Percentiles rank a stretch among this genome's conserved stretches.
Evolutionary conservation across 2,329 filamentous ascomycete species (phyloP).

Genomic region (Trichoderma afroharzianum): DNA sequence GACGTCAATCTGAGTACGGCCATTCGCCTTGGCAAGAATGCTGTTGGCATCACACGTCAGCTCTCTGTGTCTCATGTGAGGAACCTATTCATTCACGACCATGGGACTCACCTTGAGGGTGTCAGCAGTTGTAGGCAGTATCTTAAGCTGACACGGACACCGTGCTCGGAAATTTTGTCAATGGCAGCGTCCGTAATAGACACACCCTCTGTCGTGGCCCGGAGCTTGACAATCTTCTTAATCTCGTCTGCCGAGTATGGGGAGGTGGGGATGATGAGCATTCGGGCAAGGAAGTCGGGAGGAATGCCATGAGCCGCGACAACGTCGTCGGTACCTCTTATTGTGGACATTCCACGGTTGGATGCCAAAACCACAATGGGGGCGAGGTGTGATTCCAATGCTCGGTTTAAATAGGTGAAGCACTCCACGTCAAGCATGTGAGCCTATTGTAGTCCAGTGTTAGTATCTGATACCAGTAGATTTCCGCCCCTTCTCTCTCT

Average conservation of each 20-base stretch:
- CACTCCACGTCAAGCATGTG: conserved; percentile 99
- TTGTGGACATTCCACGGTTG: conserved; percentile 89
- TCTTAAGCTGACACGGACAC: conserved; percentile 82
- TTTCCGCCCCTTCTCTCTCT: not conserved
- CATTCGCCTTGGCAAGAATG: conserved; percentile 84
- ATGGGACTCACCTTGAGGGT: conserved; percentile 62
- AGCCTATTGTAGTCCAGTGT: conserved; percentile 55
- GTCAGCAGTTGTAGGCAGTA: conserved; percentile 92
- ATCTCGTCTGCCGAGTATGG: conserved; percentile 87
- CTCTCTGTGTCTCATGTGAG: conserved; percentile 30
- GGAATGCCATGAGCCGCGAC: conserved; percentile 90
- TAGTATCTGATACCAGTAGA: conserved; percentile 11
- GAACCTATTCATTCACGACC: conserved; percentile 6
- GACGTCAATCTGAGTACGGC: conserved; percentile 70
- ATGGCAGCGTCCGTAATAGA: conserved; percentile 77
- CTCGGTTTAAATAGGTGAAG: conserved; percentile 98
- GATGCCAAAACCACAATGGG: conserved; percentile 97
- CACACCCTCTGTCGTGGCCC: conserved; percentile 77
- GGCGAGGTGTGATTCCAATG: conserved; percentile 90
- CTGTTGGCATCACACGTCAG: conserved; percentile 42
- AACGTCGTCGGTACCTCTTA: conserved; percentile 80
- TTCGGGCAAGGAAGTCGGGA: conserved; percentile 84
- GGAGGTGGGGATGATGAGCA: conserved; percentile 94
- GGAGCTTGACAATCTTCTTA: conserved; percentile 82
- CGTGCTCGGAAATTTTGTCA: conserved; percentile 81